Conservation (phyloP, 257 asterid genomes). For the Salvia miltiorrhiza region DNA sequence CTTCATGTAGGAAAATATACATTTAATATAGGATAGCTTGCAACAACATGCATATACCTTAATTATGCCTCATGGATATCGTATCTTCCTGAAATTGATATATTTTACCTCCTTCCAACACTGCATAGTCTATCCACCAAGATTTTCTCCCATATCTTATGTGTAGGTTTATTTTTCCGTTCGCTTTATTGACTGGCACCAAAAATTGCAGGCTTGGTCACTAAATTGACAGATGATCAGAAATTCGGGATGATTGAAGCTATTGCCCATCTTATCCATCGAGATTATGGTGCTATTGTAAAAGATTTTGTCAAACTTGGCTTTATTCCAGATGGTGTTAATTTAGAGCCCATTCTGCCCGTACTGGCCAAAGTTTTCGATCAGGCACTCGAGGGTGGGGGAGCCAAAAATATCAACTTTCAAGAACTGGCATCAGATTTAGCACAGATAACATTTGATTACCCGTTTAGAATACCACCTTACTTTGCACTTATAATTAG, state of each 20-base stretch:
- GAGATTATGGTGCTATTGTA: slow-evolving; percentile 92
- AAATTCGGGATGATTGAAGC: slow-evolving; percentile 99
- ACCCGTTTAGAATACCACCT: slow-evolving; percentile 96
- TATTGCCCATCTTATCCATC: slow-evolving; percentile 96
- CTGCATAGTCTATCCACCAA: background rate
- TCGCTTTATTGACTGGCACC: slow-evolving; percentile 14
- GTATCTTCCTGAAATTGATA: background rate
- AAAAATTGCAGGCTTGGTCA: slow-evolving; percentile 76
- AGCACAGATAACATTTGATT: slow-evolving; percentile 98
- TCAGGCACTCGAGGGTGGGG: slow-evolving; percentile 99
- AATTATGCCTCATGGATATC: too few species aligned
- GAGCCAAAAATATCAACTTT: slow-evolving; percentile 91
- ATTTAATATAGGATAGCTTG: background rate
- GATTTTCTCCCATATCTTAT: background rate
- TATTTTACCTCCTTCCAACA: background rate
- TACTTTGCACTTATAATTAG: slow-evolving; percentile 96
- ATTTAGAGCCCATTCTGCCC: slow-evolving; percentile 90
- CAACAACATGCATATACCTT: background rate
- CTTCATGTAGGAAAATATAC: slow-evolving; percentile 11
- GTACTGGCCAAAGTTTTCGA: slow-evolving; percentile 98
- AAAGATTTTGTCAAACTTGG: slow-evolving; percentile 94
- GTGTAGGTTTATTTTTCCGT: background rate
- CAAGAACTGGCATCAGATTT: slow-evolving; percentile 97
- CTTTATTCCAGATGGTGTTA: slow-evolving; percentile 90
- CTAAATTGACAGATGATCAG: slow-evolving; percentile 94